Evolutionary conservation across 1,139 yeast species (phyloP).

Genomic region (Zygoascus hellenicus): DNA sequence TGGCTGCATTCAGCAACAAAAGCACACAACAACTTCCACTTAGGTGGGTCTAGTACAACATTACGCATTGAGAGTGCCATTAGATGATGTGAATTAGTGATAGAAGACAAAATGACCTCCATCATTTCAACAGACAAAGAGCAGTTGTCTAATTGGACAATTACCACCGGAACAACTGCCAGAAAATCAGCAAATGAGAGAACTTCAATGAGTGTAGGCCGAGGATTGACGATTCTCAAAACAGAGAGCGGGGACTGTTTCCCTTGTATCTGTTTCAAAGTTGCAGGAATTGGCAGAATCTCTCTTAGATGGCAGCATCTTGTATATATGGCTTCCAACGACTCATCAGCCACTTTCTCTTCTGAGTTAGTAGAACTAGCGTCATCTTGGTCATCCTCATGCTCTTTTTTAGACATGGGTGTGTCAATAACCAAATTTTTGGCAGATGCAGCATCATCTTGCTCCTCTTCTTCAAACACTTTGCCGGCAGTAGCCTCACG

Average conservation of each 20-base stretch:
- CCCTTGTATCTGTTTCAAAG: constrained; percentile 73
- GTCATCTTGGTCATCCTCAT: constrained; percentile 8
- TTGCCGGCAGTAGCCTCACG: constrained; percentile 8
- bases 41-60: constrained; percentile 61
- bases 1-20: constrained; percentile 56
- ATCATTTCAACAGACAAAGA: constrained; percentile 77
- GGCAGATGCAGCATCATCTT: constrained; percentile 27
- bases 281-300: constrained; percentile 88
- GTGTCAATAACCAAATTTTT: constrained; percentile 19
- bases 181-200: constrained; percentile 84
- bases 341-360: constrained; percentile 20
- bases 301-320: constrained; percentile 91
- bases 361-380: constrained; percentile 15
- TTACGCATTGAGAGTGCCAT: constrained; percentile 74
- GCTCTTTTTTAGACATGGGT: constrained; percentile 27
- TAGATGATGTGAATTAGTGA: constrained; percentile 51
- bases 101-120: constrained; percentile 56
- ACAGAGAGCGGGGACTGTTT: constrained; percentile 71
- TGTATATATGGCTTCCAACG: constrained; percentile 50
- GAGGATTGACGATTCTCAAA: constrained; percentile 76
- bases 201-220: constrained; percentile 85
- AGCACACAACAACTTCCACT: constrained; percentile 73
- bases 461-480: constrained; percentile 23
- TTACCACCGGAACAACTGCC: constrained; percentile 74
- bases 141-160: constrained; percentile 78